A percentile compares a stretch with the other conserved stretches of the same genome.
Evolutionary conservation across 208 protist species (phyloP).

Genomic region (Trypanosoma grayi): DNA sequence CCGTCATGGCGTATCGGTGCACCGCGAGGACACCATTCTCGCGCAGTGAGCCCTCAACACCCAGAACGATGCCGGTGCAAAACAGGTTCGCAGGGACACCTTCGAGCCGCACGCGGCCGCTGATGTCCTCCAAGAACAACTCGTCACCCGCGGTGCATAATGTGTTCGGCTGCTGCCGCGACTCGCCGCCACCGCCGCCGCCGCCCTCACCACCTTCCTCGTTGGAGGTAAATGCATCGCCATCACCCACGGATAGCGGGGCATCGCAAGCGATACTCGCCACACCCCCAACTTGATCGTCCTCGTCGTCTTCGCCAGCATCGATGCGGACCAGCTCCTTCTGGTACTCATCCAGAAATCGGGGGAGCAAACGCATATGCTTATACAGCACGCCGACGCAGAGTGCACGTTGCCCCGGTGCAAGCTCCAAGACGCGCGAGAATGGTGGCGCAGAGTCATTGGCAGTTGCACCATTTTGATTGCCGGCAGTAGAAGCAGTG

Average conservation of each 20-base stretch:
- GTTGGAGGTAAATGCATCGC: too few species aligned
- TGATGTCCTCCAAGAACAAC: slow-evolving; percentile 81
- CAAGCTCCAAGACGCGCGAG: slow-evolving; percentile 68
- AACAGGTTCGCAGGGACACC: slow-evolving; percentile 51
- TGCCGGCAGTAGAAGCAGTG: too few species aligned
- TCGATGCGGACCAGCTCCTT: slow-evolving; percentile 82
- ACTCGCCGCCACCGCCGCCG: slow-evolving; percentile 17
- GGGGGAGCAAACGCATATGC: slow-evolving; percentile 83
- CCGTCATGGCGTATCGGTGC: slow-evolving; percentile 53
- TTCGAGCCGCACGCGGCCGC: slow-evolving; percentile 64
- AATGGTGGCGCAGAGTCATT: not conserved
- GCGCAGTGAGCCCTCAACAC: slow-evolving; percentile 61
- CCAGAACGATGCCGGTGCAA: slow-evolving; percentile 79
- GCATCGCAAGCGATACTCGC: slow-evolving; percentile 27
- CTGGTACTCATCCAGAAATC: slow-evolving; percentile 88
- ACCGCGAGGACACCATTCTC: slow-evolving; percentile 68
- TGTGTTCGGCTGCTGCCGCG: slow-evolving; percentile 38
- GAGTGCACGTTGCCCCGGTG: slow-evolving; percentile 44
- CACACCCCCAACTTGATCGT: not conserved
- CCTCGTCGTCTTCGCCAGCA: slow-evolving; percentile 68
- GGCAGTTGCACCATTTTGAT: slow-evolving; percentile 1
- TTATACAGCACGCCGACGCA: slow-evolving; percentile 88
- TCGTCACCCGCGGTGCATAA: slow-evolving; percentile 61
- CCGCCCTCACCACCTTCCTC: too few species aligned
- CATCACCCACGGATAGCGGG: slow-evolving; percentile 19